Percentiles rank a stretch among this genome's conserved stretches.
Conservation (phyloP, 495 filamentous ascomycete genomes). For the Daldinia childiae region DNA sequence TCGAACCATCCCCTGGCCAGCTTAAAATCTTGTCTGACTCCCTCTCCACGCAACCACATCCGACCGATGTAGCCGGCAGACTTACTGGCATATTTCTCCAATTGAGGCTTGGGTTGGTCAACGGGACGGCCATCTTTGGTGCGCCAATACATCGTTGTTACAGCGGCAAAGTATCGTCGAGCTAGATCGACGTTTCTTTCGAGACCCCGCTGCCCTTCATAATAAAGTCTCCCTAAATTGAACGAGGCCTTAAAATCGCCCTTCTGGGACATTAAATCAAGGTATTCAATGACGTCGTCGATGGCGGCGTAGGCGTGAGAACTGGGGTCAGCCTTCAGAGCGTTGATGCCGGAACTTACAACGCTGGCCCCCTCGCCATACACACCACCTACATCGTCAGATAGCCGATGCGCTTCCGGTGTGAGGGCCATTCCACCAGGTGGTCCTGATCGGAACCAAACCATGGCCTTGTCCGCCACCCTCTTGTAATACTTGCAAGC, state of each 20-base stretch:
- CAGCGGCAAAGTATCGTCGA: slow-evolving; percentile 81
- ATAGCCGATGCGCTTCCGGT: slow-evolving; percentile 78
- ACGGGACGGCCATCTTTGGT: slow-evolving; percentile 59
- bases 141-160: slow-evolving; percentile 89
- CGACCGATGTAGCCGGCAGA: slow-evolving; percentile 90
- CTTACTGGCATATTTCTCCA: slow-evolving; percentile 88
- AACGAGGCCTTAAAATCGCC: slow-evolving; percentile 93
- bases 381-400: slow-evolving; percentile 90
- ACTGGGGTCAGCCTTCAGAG: slow-evolving; percentile 71
- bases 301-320: slow-evolving; percentile 82
- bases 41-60: slow-evolving; percentile 94
- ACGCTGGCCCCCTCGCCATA: slow-evolving; percentile 95
- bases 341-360: slow-evolving; percentile 89
- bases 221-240: slow-evolving; percentile 86
- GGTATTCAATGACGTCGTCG: slow-evolving; percentile 93
- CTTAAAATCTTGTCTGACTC: slow-evolving; percentile 79
- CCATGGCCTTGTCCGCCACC: slow-evolving; percentile 92
- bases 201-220: slow-evolving; percentile 83
- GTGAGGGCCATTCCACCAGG: slow-evolving; percentile 85
- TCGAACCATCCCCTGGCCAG: slow-evolving; percentile 87
- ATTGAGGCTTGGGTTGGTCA: slow-evolving; percentile 58
- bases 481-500: slow-evolving; percentile 89
- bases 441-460: slow-evolving; percentile 84
- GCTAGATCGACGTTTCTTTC: slow-evolving; percentile 77
- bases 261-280: slow-evolving; percentile 93